Evolutionary conservation across 331 rosid species (phyloP).

Genomic region (Arachis monticola): DNA sequence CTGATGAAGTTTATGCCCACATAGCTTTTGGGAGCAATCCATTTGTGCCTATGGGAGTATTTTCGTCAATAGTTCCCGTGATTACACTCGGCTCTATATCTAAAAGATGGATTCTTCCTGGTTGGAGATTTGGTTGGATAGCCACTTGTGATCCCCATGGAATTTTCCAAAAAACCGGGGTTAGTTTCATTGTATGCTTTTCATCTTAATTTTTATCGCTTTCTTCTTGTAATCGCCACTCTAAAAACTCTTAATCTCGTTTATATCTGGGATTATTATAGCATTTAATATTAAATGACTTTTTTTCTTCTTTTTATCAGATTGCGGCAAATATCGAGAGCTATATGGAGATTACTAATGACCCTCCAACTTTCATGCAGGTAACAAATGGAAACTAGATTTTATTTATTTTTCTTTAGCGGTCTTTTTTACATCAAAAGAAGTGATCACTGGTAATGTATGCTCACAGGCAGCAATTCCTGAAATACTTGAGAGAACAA

Average conservation of each 20-base stretch:
- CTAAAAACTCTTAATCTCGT: too few species aligned
- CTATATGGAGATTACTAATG: conserved; percentile 48
- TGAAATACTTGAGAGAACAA: conserved; percentile 57
- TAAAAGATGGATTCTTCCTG: conserved; percentile 77
- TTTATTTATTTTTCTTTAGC: neutral
- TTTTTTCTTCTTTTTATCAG: conserved; percentile 42
- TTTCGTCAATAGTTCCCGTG: conserved; percentile 65
- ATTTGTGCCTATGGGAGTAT: conserved; percentile 77
- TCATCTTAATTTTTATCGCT: neutral
- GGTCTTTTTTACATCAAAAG: neutral
- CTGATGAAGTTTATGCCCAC: conserved; percentile 80
- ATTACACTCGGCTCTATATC: conserved; percentile 72
- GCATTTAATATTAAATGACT: too few species aligned
- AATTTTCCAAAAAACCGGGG: conserved; percentile 56
- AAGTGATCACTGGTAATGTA: neutral
- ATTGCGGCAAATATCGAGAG: conserved; percentile 41
- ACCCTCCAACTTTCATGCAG: conserved; percentile 76
- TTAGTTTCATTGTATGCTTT: conserved; percentile 30
- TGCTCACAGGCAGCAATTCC: conserved; percentile 74
- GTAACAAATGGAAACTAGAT: conserved; percentile 42
- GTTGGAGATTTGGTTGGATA: conserved; percentile 85
- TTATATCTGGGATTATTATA: too few species aligned
- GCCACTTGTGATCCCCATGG: conserved; percentile 61
- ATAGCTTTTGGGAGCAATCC: conserved; percentile 61
- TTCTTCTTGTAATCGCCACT: neutral